Base-by-base conservation (phyloP, 2,329 filamentous ascomycete species). In the Aspergillus hortae region DNA sequence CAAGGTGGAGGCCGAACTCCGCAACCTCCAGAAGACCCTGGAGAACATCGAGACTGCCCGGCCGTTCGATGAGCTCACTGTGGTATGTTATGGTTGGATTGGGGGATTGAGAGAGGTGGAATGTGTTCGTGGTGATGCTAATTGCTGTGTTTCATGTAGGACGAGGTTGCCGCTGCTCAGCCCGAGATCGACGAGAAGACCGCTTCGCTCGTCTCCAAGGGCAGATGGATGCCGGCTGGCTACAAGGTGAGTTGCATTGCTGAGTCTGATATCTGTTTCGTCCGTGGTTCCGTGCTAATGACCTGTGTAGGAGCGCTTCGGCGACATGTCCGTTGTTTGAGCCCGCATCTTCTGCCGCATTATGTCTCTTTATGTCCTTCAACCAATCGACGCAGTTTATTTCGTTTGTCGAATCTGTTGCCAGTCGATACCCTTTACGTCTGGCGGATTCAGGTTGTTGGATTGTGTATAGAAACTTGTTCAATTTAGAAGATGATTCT, bases 181-280 rank as follows among this genome's bases (percentile, higher is more conserved):
- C 92, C 94, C 67, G 92, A 95, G 64, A 96, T 99, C 75, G 92
- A 97, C 80, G 86, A 96, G 85, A 95, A 95, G 84, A 96, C 92
- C 67, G 80, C 86, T 68, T 86, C 94, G 79, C 85, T 99, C 73
- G 92, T 99, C 61, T 90, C 90, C 76, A 96, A 95, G 87, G 92
- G 92, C 75, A 90, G 91, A 85, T 99, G 94, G 94, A 84, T 87
- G 80, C 92, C 96, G 71, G 92, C 94, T 60, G 94, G 94, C 73
- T 99, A 99, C 89, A 96, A 96, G 90, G 92, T 92, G 80, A 67
- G 87, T 77, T 44, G 6, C 27, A 23, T 12, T 30, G 27, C 9
- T 7, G 27, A 30, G 27, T 10, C 10, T 30, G 3, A 9, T 9
- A 9, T 11, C 2, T 9, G 27, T 7, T 17, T 38, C 35, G n/a